phyloP scores from a whole-genome alignment of 805 yeast species.

The Candida coquimbonensis region DNA sequence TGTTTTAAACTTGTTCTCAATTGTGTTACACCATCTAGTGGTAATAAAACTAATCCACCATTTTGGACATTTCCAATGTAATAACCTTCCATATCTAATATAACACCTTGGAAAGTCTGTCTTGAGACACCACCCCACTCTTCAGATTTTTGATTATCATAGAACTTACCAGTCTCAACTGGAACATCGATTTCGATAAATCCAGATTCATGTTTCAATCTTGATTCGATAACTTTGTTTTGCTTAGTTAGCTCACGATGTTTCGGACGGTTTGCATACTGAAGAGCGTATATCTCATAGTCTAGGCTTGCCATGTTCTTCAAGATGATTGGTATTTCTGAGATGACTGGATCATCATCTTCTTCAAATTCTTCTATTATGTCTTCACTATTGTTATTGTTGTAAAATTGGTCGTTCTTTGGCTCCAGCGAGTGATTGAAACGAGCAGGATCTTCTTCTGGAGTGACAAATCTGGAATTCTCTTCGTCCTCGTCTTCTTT shows the following conservation, averaged over 20 bases:
- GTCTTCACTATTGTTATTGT: too few relatives aligned
- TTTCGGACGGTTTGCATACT: constrained; percentile 54
- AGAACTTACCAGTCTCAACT: constrained; percentile 58
- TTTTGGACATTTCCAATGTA: constrained; percentile 38
- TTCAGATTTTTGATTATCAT: constrained; percentile 54
- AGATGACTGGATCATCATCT: constrained; percentile 44
- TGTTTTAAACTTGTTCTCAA: constrained; percentile 77
- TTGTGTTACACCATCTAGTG: constrained; percentile 65
- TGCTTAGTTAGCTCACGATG: constrained; percentile 31
- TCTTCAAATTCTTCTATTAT: constrained; percentile 9
- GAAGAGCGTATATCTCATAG: constrained; percentile 38
- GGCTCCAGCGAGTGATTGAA: too few relatives aligned
- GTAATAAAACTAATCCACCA: constrained; percentile 53
- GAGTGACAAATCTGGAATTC: background rate
- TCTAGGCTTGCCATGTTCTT: constrained; percentile 21
- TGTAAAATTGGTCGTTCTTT: too few relatives aligned
- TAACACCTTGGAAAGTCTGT: constrained; percentile 68
- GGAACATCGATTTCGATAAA: constrained; percentile 74
- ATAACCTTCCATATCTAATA: constrained; percentile 47
- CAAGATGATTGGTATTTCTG: constrained; percentile 52
- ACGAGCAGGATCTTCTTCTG: background rate
- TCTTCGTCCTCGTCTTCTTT: constrained; percentile 5
- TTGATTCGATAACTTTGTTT: constrained; percentile 30
- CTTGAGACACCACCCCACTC: constrained; percentile 56
- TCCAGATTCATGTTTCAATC: constrained; percentile 56